A percentile compares a stretch with the other conserved stretches of the same genome.
Conservation (phyloP, 2,329 filamentous ascomycete species). For the Alternaria sp. region DNA sequence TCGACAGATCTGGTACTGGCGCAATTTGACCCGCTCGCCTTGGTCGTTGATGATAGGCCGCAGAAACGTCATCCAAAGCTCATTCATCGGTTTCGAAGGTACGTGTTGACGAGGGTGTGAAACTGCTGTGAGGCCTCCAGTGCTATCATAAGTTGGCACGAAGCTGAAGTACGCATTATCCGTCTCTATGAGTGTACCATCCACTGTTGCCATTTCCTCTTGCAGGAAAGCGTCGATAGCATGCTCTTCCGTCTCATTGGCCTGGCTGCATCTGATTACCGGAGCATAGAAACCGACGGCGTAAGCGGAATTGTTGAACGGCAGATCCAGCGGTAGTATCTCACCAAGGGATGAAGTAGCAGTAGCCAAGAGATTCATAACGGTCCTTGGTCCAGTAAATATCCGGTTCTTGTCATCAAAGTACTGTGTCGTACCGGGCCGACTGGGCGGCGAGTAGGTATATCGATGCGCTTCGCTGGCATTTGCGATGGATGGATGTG, state of each 20-base stretch:
- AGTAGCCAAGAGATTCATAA: neutral
- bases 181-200: neutral
- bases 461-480: neutral
- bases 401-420: neutral
- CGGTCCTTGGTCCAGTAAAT: neutral
- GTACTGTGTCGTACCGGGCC: neutral
- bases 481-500: neutral
- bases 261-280: neutral
- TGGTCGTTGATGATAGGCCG: neutral
- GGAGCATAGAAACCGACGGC: neutral
- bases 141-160: neutral
- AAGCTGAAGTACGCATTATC: neutral
- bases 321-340: neutral
- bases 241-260: neutral
- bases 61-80: slow-evolving; percentile 24
- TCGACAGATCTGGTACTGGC: slow-evolving; percentile 19
- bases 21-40: slow-evolving; percentile 6
- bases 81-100: neutral
- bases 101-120: neutral
- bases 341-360: neutral
- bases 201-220: neutral
- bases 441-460: neutral
- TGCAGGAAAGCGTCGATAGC: neutral
- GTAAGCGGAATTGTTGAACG: neutral
- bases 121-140: neutral